phyloP scores from a whole-genome alignment of 176 grass and related monocot species.

The Phoenix dactylifera region DNA sequence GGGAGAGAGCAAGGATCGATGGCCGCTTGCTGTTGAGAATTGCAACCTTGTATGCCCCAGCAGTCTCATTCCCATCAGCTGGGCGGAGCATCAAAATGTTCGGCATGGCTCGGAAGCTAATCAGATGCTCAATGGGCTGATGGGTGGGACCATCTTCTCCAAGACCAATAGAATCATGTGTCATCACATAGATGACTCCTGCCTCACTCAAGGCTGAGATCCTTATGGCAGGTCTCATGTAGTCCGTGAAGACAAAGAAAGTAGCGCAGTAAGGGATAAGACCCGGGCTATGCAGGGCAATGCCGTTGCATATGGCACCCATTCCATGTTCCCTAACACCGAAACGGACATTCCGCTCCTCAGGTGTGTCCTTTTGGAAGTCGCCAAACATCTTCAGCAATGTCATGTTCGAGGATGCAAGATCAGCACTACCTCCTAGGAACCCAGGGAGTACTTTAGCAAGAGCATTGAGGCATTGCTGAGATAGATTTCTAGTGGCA shows the following conservation, averaged over 20 bases:
- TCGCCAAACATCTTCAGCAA: conserved; percentile 45
- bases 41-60: conserved; percentile 31
- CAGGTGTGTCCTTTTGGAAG: conserved; percentile 48
- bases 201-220: conserved; percentile 40
- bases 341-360: conserved; percentile 47
- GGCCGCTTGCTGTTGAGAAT: conserved; percentile 39
- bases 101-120: conserved; percentile 51
- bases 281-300: conserved; percentile 36
- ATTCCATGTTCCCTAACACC: conserved; percentile 48
- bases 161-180: conserved; percentile 55
- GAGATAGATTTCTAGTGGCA: conserved; percentile 52
- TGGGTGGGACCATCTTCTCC: conserved; percentile 59
- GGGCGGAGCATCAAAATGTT: conserved; percentile 46
- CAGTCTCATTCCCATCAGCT: conserved; percentile 51
- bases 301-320: conserved; percentile 53
- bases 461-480: conserved; percentile 43
- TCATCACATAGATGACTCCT: conserved; percentile 52
- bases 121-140: conserved; percentile 47
- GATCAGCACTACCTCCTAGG: conserved; percentile 52
- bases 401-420: conserved; percentile 56
- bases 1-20: conserved; percentile 33
- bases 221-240: conserved; percentile 53
- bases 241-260: conserved; percentile 57
- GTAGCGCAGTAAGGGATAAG: conserved; percentile 51
- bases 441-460: conserved; percentile 51